Percentiles rank a stretch among this genome's conserved stretches.
Conservation (phyloP, 176 grass and related monocot species). For the Rhipidocladum racemiflorum region DNA sequence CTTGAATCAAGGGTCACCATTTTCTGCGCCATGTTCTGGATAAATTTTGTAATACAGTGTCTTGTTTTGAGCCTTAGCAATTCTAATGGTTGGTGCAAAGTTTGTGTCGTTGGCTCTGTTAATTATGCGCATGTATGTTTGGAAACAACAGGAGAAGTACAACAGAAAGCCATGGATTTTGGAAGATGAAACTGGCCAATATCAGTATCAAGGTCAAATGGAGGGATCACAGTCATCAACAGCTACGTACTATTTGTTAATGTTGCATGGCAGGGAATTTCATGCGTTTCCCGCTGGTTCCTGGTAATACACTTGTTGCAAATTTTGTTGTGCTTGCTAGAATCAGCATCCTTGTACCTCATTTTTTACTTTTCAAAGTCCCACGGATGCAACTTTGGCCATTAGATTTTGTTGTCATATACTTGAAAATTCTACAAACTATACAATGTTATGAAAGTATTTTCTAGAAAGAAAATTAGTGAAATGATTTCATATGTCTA, state of each 20-base stretch:
- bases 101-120: conserved; percentile 5
- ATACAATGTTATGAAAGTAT: background rate
- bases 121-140: conserved; percentile 21
- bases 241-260: conserved; percentile 91
- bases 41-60: background rate
- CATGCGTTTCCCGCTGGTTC: conserved; percentile 85
- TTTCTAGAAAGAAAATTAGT: background rate
- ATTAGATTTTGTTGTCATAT: conserved; percentile 11
- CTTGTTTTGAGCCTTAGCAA: conserved; percentile 12
- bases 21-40: background rate
- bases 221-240: conserved; percentile 92
- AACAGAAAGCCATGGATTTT: conserved; percentile 93
- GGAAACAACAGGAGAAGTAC: conserved; percentile 64
- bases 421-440: background rate
- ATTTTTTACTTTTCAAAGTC: background rate
- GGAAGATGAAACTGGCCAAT: conserved; percentile 96
- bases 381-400: background rate
- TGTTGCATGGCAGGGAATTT: conserved; percentile 96
- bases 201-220: conserved; percentile 91
- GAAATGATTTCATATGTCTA: conserved; percentile 3
- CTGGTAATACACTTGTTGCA: conserved; percentile 55
- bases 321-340: conserved; percentile 11
- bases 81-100: background rate
- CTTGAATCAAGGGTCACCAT: background rate
- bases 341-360: background rate